phyloP scores from a whole-genome alignment of 2,329 filamentous ascomycete species.

The Talaromyces sp. region DNA sequence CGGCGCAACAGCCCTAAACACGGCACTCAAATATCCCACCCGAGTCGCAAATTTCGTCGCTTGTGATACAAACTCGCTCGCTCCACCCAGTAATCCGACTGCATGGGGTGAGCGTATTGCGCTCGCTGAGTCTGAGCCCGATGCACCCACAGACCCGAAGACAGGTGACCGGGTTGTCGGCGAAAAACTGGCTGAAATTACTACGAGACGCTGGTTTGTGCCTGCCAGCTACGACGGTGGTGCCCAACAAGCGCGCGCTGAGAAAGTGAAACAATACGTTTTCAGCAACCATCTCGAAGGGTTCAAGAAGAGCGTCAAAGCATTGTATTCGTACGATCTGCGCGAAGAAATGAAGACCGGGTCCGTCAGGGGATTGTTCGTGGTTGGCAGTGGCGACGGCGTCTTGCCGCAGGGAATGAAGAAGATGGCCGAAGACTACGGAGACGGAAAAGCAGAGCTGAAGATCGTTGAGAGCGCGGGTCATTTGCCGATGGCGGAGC shows the following conservation, averaged over 20 bases:
- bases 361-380: conserved; percentile 56
- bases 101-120: conserved; percentile 77
- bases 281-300: conserved; percentile 66
- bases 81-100: conserved; percentile 70
- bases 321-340: conserved; percentile 54
- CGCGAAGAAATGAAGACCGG: conserved; percentile 41
- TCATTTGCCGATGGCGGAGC: conserved; percentile 82
- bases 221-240: conserved; percentile 57
- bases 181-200: conserved; percentile 64
- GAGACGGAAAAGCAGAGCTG: conserved; percentile 56
- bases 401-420: conserved; percentile 78
- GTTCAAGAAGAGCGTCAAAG: conserved; percentile 78
- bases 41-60: conserved; percentile 63
- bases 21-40: conserved; percentile 64
- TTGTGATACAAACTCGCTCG: conserved; percentile 75
- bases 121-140: conserved; percentile 57
- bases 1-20: conserved; percentile 73
- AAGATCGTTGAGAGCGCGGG: conserved; percentile 68
- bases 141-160: conserved; percentile 38
- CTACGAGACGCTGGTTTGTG: conserved; percentile 74
- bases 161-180: conserved; percentile 60
- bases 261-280: conserved; percentile 67
- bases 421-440: conserved; percentile 63
- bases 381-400: conserved; percentile 72
- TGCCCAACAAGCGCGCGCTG: conserved; percentile 50